Percentiles rank a stretch among this genome's conserved stretches.
Conservation (phyloP, 495 filamentous ascomycete species). For the Staphylotrichum tortipilum region DNA sequence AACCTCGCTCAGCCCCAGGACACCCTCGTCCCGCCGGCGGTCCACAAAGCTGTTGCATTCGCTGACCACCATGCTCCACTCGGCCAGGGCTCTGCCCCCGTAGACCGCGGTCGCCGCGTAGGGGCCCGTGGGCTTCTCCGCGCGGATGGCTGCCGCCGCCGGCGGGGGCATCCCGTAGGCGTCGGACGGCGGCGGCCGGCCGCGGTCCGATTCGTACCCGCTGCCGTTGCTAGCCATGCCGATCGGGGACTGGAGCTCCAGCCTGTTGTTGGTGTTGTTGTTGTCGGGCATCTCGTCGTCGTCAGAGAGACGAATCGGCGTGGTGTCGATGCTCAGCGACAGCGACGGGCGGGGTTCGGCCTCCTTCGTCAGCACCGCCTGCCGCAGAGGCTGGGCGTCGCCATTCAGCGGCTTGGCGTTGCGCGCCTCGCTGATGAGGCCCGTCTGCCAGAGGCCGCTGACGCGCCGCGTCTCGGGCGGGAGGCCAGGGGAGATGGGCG, state of each 20-base stretch:
- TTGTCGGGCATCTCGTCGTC: slow-evolving; percentile 8
- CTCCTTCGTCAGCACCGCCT: not conserved
- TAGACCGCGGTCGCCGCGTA: slow-evolving; percentile 51
- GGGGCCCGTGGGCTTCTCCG: slow-evolving; percentile 31
- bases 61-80: slow-evolving; percentile 76
- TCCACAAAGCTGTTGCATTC: slow-evolving; percentile 94
- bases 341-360: slow-evolving; percentile 9
- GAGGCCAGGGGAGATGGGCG: slow-evolving; percentile 28
- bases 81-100: slow-evolving; percentile 77
- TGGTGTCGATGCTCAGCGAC: slow-evolving; percentile 17
- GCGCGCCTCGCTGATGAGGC: slow-evolving; percentile 36
- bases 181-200: not conserved
- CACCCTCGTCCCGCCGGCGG: slow-evolving; percentile 75
- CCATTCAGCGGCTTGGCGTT: slow-evolving; percentile 29
- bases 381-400: slow-evolving; percentile 4
- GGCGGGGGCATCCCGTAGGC: not conserved
- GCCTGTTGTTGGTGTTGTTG: not conserved
- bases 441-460: slow-evolving; percentile 36
- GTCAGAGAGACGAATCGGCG: slow-evolving; percentile 3
- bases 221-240: not conserved
- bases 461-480: slow-evolving; percentile 37
- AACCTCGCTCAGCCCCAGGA: slow-evolving; percentile 62
- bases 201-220: slow-evolving; percentile 12
- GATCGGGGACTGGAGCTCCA: slow-evolving; percentile 1
- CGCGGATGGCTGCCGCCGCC: slow-evolving; percentile 5